These are phyloP conservation scores for Triangularia verruculosa DNA, from an alignment of 2,329 filamentous ascomycete species.

Conservation along the genomic window DNA sequence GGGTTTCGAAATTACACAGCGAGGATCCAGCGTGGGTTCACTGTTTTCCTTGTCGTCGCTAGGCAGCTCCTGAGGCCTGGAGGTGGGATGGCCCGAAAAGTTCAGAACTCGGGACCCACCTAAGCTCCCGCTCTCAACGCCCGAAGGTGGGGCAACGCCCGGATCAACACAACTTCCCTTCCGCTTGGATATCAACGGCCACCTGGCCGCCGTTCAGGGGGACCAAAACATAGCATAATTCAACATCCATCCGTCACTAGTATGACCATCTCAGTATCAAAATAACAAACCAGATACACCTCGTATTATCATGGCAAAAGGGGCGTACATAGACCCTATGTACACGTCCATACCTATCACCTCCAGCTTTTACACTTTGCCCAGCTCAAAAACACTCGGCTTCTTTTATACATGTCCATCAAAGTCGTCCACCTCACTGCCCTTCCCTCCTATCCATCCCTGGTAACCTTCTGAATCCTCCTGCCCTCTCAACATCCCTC, in stretches of 20 bases:
- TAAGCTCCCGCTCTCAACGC: conserved; percentile 15
- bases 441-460: background rate
- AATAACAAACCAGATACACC: background rate
- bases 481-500: background rate
- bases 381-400: background rate
- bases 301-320: background rate
- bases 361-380: background rate
- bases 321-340: conserved; percentile 1
- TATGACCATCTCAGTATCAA: background rate
- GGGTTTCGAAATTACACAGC: conserved; percentile 13
- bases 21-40: conserved; percentile 13
- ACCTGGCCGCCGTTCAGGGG: background rate
- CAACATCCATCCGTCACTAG: background rate
- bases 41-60: conserved; percentile 18
- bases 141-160: conserved; percentile 20
- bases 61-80: conserved; percentile 23
- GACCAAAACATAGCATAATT: background rate
- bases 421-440: background rate
- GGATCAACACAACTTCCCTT: conserved; percentile 23
- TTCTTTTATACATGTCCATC: background rate
- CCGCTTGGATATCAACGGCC: background rate
- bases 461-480: background rate
- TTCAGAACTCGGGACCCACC: conserved; percentile 23
- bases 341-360: background rate
- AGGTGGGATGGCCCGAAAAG: conserved; percentile 27